Base-by-base conservation (phyloP, 2,329 filamentous ascomycete species). In the Alternaria atra region DNA sequence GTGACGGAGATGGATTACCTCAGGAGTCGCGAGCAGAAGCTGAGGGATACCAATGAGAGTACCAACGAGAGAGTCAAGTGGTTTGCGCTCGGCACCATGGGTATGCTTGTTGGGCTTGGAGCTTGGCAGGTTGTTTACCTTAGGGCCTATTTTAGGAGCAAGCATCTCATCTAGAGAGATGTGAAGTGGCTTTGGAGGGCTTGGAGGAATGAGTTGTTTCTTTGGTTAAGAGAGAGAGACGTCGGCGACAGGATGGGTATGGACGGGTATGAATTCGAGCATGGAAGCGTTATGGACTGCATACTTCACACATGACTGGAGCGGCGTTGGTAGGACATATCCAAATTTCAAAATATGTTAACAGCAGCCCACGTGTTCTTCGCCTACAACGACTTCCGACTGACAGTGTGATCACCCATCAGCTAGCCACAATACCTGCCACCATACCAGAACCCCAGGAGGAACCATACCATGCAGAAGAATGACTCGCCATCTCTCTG, bases 61-160 rank as follows among this genome's bases (percentile, higher is more conserved):
- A 99, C 95, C 69, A 99, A 99, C 83, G 95, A 91, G 82, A 89
- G 95, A 61, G 95, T 99, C 75, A 99, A 98, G 85, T 98, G 93
- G 93, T 99, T 99, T 81, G 94, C 94, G 50, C 89, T 97, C 79
- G 89, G 90, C 68, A 98, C 94, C 29, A 98, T 97, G 83, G 91
- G 93, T 64, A 90, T 97, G 85, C 84, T 99, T 71, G 85, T 97
- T 69, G 92, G 88, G 34, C 84, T 99, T 72, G 97, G 95, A 80
- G 93, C 84, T 42, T 99, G 95, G 95, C 95, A 99, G 88, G 92
- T 99, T 76, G 89, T 99, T 78, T 99, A 99, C 82, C 85, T 99
- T 81, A 87, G 95, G 79, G 94, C 94, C 66, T 99, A 99, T 86
- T 99, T 99, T 86, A 80, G 80, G 66, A 80, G 78, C 47, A 85